Percentiles rank a stretch among this genome's conserved stretches.
phyloP scores from a whole-genome alignment of 495 filamentous ascomycete genomes.

The Tirmania nivea region DNA sequence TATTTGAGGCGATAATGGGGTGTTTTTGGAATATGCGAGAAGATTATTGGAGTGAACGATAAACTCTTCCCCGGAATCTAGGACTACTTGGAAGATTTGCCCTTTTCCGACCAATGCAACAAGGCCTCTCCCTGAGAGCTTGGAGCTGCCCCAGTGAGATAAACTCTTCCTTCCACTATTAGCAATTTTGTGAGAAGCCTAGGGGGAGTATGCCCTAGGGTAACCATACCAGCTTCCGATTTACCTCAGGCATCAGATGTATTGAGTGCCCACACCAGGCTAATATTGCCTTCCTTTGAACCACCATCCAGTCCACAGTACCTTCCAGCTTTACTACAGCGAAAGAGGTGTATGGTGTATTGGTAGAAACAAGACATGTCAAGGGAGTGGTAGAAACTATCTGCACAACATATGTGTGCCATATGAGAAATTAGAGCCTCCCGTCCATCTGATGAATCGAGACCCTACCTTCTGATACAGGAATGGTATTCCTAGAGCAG shows the following conservation, averaged over 20 bases:
- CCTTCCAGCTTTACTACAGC: conserved; percentile 75
- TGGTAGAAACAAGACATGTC: conserved; percentile 67
- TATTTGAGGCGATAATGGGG: conserved; percentile 37
- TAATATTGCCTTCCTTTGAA: conserved; percentile 61
- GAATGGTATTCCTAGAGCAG: conserved; percentile 66
- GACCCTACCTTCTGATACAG: conserved; percentile 53
- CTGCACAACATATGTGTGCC: conserved; percentile 15
- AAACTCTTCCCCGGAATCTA: conserved; percentile 66
- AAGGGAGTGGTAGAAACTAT: conserved; percentile 68
- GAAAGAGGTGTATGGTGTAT: conserved; percentile 64
- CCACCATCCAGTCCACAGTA: conserved; percentile 85
- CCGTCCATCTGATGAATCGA: too few species aligned
- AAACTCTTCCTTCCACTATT: conserved; percentile 35
- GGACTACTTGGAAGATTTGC: conserved; percentile 59
- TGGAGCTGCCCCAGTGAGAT: conserved; percentile 76
- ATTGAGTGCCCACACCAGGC: conserved; percentile 93
- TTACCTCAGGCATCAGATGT: conserved; percentile 47
- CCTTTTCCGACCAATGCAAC: conserved; percentile 66
- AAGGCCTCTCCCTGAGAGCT: conserved; percentile 68
- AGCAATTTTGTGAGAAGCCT: conserved; percentile 16
- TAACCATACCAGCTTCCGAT: conserved; percentile 39
- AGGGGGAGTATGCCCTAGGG: neutral
- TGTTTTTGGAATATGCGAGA: conserved; percentile 57
- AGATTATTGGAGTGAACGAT: conserved; percentile 66
- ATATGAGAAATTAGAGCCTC: too few species aligned